Evolutionary conservation across 2,329 filamentous ascomycete species (phyloP).

Genomic region (Diaporthe batatas): DNA sequence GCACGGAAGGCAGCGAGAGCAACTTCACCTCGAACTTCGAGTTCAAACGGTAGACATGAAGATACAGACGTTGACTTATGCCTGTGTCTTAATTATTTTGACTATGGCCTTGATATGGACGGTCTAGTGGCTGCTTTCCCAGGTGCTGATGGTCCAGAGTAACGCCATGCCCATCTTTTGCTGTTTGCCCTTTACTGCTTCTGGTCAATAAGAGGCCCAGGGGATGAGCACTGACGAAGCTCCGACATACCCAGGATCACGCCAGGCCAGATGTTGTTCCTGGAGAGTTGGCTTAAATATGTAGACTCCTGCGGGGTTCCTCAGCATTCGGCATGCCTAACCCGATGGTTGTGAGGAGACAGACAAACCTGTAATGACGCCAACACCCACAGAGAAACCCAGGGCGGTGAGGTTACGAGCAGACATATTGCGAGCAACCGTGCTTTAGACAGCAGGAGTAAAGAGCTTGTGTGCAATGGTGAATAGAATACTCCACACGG

Average conservation of each 20-base stretch:
- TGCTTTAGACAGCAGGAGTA: not conserved
- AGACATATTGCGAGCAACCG: slow-evolving; percentile 33
- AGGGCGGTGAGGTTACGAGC: slow-evolving; percentile 38
- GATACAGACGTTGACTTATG: not conserved
- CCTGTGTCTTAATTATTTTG: slow-evolving; percentile 14
- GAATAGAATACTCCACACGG: not conserved
- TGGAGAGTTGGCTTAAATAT: slow-evolving; percentile 46
- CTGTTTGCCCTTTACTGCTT: slow-evolving; percentile 18
- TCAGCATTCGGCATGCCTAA: slow-evolving; percentile 38
- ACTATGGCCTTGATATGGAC: slow-evolving; percentile 6
- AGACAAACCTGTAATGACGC: slow-evolving; percentile 46
- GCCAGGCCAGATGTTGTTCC: slow-evolving; percentile 39
- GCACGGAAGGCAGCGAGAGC: no score
- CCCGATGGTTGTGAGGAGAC: not conserved
- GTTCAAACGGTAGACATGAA: not conserved
- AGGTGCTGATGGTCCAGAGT: not conserved
- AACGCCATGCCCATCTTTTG: not conserved
- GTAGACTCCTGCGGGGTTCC: slow-evolving; percentile 45
- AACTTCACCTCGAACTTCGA: no score
- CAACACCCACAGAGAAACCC: slow-evolving; percentile 35
- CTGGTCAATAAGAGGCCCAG: slow-evolving; percentile 5
- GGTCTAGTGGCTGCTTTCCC: not conserved
- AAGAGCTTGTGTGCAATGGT: not conserved
- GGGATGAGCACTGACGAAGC: not conserved
- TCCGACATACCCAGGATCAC: slow-evolving; percentile 30